A percentile compares a stretch with the other conserved stretches of the same genome.
Evolutionary conservation across 208 protist genomes (phyloP).

Genomic region (Entamoeba histolytica): DNA sequence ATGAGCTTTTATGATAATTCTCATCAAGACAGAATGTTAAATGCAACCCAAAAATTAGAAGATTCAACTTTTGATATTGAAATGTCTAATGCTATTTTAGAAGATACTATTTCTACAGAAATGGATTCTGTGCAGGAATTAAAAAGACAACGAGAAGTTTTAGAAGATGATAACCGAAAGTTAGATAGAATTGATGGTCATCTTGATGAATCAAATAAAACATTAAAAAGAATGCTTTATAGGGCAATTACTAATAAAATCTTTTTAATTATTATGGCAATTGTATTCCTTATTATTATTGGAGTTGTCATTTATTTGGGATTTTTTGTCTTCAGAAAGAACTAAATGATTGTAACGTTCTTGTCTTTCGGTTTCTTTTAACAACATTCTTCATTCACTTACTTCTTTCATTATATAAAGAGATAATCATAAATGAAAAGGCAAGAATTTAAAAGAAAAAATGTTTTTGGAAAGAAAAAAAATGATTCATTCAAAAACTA

Average conservation of each 20-base stretch:
- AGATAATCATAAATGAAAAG: not conserved
- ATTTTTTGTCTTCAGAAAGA: not conserved
- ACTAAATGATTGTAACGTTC: too few relatives aligned
- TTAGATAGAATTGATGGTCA: not conserved
- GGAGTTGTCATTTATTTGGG: not conserved
- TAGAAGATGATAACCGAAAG: not conserved
- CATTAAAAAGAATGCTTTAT: not conserved
- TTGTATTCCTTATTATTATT: not conserved
- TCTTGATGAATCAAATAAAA: not conserved
- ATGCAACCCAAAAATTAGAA: not conserved
- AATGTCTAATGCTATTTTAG: not conserved
- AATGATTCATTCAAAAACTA: too few relatives aligned
- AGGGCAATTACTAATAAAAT: not conserved
- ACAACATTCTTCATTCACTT: too few relatives aligned
- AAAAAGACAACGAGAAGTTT: not conserved
- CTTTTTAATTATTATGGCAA: not conserved
- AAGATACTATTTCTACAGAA: not conserved
- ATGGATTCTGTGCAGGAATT: not conserved
- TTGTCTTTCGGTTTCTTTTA: too few relatives aligned
- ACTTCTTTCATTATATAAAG: too few relatives aligned
- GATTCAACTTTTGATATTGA: not conserved
- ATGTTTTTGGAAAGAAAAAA: not conserved
- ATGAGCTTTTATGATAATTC: too few relatives aligned
- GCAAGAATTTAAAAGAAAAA: not conserved
- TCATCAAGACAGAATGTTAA: not conserved